These are phyloP conservation scores for Penicillium sp. DNA, from an alignment of 2,329 filamentous ascomycete species.

Conservation along the genomic window DNA sequence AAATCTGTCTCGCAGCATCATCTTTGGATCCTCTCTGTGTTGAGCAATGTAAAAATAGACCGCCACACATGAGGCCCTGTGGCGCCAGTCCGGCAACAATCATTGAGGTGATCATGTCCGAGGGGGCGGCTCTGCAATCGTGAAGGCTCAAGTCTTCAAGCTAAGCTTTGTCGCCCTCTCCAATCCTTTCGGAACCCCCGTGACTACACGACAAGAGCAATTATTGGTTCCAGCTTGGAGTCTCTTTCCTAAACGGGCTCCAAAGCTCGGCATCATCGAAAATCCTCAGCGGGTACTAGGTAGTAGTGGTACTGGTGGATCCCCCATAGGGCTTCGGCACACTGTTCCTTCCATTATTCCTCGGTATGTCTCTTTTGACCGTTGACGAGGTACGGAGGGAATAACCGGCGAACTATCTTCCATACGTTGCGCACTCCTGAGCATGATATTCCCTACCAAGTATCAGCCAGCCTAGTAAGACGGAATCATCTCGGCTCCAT, in stretches of 20 bases:
- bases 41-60: not conserved
- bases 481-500: not conserved
- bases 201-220: not conserved
- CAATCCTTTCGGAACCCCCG: not conserved
- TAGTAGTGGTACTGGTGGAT: not conserved
- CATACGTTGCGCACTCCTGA: not conserved
- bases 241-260: not conserved
- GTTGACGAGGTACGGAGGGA: not conserved
- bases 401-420: not conserved
- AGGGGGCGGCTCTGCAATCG: not conserved
- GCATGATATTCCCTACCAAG: not conserved
- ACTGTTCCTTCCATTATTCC: not conserved
- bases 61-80: not conserved
- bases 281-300: not conserved
- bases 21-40: not conserved
- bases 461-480: no score
- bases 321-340: not conserved
- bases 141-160: not conserved
- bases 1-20: not conserved
- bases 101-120: not conserved
- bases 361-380: not conserved
- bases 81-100: not conserved
- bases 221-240: not conserved
- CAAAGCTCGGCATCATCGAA: not conserved
- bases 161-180: not conserved